Evolutionary conservation across 225 moss, liverwort and hornwort species (phyloP).

Genomic region (Pseudoscleropodium purum): DNA sequence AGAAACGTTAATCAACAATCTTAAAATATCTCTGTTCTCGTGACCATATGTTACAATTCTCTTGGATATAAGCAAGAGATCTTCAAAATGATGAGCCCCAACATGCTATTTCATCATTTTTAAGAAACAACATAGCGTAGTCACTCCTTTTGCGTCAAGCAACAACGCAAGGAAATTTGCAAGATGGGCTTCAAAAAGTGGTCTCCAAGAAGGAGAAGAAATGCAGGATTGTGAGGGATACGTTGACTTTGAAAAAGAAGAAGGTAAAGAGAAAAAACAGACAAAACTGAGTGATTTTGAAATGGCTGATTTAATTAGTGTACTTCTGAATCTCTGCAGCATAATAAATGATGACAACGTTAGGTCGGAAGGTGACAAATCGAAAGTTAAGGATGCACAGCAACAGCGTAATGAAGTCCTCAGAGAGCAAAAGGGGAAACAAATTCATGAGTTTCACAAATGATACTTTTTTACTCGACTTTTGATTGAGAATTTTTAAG

Average conservation of each 20-base stretch:
- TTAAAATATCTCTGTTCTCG: neutral
- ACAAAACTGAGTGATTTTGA: neutral
- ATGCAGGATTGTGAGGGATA: neutral
- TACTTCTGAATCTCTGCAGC: neutral
- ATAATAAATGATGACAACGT: neutral
- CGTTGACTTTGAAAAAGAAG: too few species aligned
- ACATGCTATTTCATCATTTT: neutral
- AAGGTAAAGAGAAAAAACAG: neutral
- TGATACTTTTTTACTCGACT: neutral
- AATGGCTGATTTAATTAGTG: neutral
- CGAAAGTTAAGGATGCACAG: neutral
- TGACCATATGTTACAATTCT: neutral
- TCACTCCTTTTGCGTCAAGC: neutral
- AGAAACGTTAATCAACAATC: neutral
- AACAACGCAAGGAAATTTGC: neutral
- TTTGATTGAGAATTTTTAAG: neutral
- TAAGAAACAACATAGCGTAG: neutral
- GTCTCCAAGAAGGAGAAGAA: neutral
- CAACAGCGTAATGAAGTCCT: neutral
- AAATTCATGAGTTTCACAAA: neutral
- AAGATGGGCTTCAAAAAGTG: too few species aligned
- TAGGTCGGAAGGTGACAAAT: neutral
- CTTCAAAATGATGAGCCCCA: neutral
- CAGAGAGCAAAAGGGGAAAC: neutral
- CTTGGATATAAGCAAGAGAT: neutral